Conservation (phyloP, 176 grass and related monocot species). For the Zoysia japonica region DNA sequence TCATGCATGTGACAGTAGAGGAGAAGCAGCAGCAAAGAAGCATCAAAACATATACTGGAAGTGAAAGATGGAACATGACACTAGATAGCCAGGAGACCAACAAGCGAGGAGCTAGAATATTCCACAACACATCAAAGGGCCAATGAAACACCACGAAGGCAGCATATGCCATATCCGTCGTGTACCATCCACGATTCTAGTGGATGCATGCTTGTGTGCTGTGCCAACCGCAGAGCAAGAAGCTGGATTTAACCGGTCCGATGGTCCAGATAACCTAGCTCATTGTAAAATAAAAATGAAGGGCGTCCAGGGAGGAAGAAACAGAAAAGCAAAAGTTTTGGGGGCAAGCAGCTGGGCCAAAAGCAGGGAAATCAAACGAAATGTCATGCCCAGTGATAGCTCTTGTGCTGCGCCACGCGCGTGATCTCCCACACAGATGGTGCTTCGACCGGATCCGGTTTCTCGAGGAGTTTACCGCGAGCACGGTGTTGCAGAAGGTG, state of each 20-base stretch:
- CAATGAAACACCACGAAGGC: conserved; percentile 33
- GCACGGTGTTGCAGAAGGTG: conserved; percentile 89
- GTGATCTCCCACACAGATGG: neutral
- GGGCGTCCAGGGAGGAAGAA: neutral
- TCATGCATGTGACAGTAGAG: conserved; percentile 38
- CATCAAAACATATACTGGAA: conserved; percentile 29
- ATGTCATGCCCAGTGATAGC: conserved; percentile 11
- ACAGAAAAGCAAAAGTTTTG: conserved; percentile 1
- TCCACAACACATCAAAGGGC: conserved; percentile 33
- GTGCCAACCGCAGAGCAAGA: conserved; percentile 15
- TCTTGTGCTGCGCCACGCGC: conserved; percentile 1
- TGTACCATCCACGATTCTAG: conserved; percentile 21
- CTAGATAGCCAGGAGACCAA: conserved; percentile 9
- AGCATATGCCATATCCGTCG: conserved; percentile 37
- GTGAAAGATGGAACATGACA: conserved; percentile 44
- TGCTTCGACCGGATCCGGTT: conserved; percentile 11
- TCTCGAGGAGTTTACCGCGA: conserved; percentile 88
- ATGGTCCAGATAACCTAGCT: conserved; percentile 22
- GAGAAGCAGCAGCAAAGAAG: conserved; percentile 30
- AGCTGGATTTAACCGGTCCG: conserved; percentile 18
- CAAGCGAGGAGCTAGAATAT: conserved; percentile 22
- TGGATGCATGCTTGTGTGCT: neutral
- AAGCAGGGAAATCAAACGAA: conserved; percentile 13
- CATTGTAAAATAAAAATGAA: neutral
- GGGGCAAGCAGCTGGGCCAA: neutral